A percentile compares a stretch with the other conserved stretches of the same genome.
Evolutionary conservation across 345 rosid species (phyloP).

Genomic region (Erodium maritimum): DNA sequence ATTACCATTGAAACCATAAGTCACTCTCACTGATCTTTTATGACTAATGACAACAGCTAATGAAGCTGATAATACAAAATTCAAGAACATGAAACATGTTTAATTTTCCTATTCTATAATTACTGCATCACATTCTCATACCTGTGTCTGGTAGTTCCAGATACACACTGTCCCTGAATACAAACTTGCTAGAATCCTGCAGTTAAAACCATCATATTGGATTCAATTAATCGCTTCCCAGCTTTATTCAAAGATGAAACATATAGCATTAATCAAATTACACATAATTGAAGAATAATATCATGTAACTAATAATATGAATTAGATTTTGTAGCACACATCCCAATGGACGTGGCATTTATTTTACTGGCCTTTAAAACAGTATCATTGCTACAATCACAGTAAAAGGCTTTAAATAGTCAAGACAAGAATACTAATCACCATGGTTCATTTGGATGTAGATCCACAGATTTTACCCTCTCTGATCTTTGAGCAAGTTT

Average conservation of each 20-base stretch:
- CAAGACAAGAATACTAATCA: not conserved
- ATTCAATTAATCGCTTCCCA: not conserved
- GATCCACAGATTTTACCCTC: conserved; percentile 26
- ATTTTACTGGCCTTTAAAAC: not conserved
- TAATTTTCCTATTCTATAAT: not conserved
- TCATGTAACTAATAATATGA: too few relatives aligned
- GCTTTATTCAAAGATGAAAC: too few relatives aligned
- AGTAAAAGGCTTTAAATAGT: not conserved
- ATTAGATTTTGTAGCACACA: too few relatives aligned
- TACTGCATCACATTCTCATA: not conserved
- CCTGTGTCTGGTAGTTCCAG: conserved; percentile 31
- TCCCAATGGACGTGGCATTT: too few relatives aligned
- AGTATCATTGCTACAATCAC: not conserved
- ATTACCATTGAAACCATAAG: too few relatives aligned
- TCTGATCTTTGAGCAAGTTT: conserved; percentile 18
- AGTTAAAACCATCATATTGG: not conserved
- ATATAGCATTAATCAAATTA: too few relatives aligned
- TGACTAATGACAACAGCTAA: not conserved
- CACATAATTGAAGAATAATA: too few relatives aligned
- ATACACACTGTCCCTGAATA: conserved; percentile 25
- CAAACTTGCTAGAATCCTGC: conserved; percentile 23
- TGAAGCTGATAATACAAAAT: not conserved
- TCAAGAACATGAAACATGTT: not conserved
- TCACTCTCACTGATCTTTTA: too few relatives aligned
- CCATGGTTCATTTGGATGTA: conserved; percentile 34